A percentile compares a stretch with the other conserved stretches of the same genome.
Conservation (phyloP, 805 yeast genomes). For the Starmerella ratchasimensis region DNA sequence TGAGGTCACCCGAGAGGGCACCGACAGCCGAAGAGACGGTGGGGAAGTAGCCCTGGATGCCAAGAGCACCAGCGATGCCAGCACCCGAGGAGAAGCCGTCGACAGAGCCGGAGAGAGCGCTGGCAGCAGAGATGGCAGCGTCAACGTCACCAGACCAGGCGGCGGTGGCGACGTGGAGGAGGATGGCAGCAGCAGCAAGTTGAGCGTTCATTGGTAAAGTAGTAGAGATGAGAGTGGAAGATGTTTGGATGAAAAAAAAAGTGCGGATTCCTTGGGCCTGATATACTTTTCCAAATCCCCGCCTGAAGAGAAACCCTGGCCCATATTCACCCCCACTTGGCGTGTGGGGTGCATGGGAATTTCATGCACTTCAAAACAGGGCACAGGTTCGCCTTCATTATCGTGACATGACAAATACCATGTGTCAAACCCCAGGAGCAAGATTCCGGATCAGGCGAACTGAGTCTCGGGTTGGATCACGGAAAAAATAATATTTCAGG, state of each 20-base stretch:
- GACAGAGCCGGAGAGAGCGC: conserved; percentile 11
- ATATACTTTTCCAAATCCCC: not conserved
- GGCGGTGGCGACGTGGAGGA: conserved; percentile 14
- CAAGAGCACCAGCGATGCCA: conserved; percentile 23
- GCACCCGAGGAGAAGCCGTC: conserved; percentile 11
- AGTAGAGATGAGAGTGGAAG: not conserved
- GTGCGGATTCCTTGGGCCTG: too few relatives aligned
- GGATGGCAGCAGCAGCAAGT: conserved; percentile 17
- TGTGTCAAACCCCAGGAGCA: too few relatives aligned
- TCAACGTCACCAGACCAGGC: conserved; percentile 14
- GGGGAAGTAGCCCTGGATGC: conserved; percentile 21
- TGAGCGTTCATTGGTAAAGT: conserved; percentile 14
- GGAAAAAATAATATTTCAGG: too few relatives aligned
- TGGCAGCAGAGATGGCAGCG: conserved; percentile 14
- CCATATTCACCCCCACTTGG: too few relatives aligned
- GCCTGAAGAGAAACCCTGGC: not conserved
- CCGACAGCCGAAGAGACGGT: conserved; percentile 16
- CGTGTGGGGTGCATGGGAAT: too few relatives aligned
- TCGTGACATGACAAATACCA: too few relatives aligned
- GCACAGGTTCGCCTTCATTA: too few relatives aligned
- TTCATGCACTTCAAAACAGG: too few relatives aligned
- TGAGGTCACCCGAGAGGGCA: conserved; percentile 9
- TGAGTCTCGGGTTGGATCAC: too few relatives aligned
- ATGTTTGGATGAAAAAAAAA: not conserved
- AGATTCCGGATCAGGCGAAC: too few relatives aligned